Base-by-base conservation (phyloP, 768 basidiomycete genomes). In the Dendrothele bispora region DNA sequence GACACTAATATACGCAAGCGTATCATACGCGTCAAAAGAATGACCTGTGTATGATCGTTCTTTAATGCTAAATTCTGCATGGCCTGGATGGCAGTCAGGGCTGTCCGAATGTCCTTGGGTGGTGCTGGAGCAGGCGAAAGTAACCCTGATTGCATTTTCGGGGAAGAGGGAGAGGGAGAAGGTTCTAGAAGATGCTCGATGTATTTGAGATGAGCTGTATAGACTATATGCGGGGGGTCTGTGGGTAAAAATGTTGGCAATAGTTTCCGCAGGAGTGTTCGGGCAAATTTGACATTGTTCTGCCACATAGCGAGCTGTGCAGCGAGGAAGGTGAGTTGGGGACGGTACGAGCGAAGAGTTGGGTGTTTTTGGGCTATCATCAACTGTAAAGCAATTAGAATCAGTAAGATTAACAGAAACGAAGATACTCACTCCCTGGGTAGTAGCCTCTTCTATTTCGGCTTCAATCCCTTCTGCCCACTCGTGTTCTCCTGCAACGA, bases 371-470 rank as follows among this genome's bases (percentile, higher is more conserved):
- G 79, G 0, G 84, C 70, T 46, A 86, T 71, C 27, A 77, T 59
- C 10, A 78, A 64, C 81, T 82, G 36, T 32, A 50, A 29, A 37
- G 27, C 47, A 39, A 27, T 2, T 39, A 36, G 38, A 35, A n/a
- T 17, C 15, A 21, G 3, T n/a, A n/a, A 12, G 36, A 14, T 4
- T 3, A 5, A 50, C 14, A 40, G 20, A 43, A 29, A 20, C 41
- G 29, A 52, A 29, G 36, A 2, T 2, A 74, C 86, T 64, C 49
- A 89, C 86, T 47, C 83, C 87, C 66, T 84, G 86, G 14, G 78
- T 79, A 14, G 87, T 69, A 10, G 86, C 82, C 47, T 74, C 80
- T 57, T 88, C 86, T 18, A 86, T 83, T 60, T 88, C 86, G 0
- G 44, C 60, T 52, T 78, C 80, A 7, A 84, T 65, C 24, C 72